These are phyloP conservation scores for Floccularia luteovirens DNA, from an alignment of 768 basidiomycete genomes.

Conservation along the genomic window DNA sequence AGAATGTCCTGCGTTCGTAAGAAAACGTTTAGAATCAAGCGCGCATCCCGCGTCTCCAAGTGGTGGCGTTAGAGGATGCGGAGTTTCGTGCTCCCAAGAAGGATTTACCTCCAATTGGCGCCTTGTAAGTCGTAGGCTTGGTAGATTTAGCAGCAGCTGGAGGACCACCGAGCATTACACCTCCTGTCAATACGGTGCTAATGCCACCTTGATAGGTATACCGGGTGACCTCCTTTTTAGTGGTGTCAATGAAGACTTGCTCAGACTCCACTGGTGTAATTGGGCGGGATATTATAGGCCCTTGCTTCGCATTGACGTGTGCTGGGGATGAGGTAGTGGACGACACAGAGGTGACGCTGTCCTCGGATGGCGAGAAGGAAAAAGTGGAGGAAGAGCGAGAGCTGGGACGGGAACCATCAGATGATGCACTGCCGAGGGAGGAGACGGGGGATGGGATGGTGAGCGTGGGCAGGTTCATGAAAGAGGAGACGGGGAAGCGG, in stretches of 20 bases:
- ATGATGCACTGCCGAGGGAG: slow-evolving; percentile 13
- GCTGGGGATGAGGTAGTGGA: slow-evolving; percentile 16
- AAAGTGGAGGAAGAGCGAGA: slow-evolving; percentile 30
- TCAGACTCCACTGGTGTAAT: slow-evolving; percentile 3
- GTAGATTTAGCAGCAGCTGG: slow-evolving; percentile 4
- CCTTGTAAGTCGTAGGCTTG: background rate
- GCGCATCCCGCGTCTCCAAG: slow-evolving; percentile 1
- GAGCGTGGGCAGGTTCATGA: slow-evolving; percentile 7
- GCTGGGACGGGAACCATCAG: slow-evolving; percentile 27
- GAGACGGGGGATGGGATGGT: slow-evolving; percentile 14
- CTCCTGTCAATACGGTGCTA: slow-evolving; percentile 34
- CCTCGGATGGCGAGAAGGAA: slow-evolving; percentile 20
- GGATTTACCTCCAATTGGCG: background rate
- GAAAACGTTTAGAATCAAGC: too few relatives aligned
- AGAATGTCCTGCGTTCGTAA: too few relatives aligned
- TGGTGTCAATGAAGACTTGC: slow-evolving; percentile 15
- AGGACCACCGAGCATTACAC: slow-evolving; percentile 32
- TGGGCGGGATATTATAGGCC: background rate
- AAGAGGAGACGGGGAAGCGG: slow-evolving; percentile 12
- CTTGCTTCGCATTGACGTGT: background rate
- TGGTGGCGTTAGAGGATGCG: background rate
- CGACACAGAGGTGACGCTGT: slow-evolving; percentile 24
- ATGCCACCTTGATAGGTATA: slow-evolving; percentile 36
- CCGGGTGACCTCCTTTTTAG: slow-evolving; percentile 19
- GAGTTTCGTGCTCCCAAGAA: background rate